phyloP scores from a whole-genome alignment of 805 yeast species.

The Saturnispora quitensis region DNA sequence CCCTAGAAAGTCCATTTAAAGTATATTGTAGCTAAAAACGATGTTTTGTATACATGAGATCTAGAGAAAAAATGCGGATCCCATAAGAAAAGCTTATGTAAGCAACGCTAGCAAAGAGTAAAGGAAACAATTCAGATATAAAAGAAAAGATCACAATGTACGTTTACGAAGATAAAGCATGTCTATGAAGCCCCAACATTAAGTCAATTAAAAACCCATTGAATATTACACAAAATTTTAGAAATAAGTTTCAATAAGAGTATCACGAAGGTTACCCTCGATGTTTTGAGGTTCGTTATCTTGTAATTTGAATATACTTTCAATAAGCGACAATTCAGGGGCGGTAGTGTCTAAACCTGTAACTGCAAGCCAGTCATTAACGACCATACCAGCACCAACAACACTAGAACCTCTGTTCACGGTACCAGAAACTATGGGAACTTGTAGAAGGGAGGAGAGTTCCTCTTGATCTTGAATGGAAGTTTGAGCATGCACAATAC shows the following conservation, averaged over 20 bases:
- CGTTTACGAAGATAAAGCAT: background rate
- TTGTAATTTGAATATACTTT: constrained; percentile 88
- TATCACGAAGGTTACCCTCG: constrained; percentile 78
- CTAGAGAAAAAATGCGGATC: background rate
- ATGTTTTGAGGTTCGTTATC: constrained; percentile 86
- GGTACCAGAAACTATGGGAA: constrained; percentile 97
- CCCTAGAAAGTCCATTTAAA: constrained; percentile 19
- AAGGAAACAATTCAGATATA: background rate
- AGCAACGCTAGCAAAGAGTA: background rate
- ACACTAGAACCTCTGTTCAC: constrained; percentile 96
- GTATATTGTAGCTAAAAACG: background rate
- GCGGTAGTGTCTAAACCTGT: constrained; percentile 97
- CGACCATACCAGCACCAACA: constrained; percentile 98
- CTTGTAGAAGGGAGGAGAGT: constrained; percentile 87
- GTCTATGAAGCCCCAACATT: background rate
- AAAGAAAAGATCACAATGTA: background rate
- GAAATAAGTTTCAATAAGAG: constrained; percentile 86
- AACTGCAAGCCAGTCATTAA: constrained; percentile 96
- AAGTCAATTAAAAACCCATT: background rate
- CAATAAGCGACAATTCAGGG: constrained; percentile 93
- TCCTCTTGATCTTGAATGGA: constrained; percentile 98
- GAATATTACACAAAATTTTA: constrained; percentile 22
- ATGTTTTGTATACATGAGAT: background rate
- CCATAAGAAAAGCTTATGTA: background rate
- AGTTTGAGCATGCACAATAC: constrained; percentile 96